Percentiles rank a stretch among this genome's conserved stretches.
Conservation (phyloP, 495 filamentous ascomycete genomes). For the Penicillium malachiteum region DNA sequence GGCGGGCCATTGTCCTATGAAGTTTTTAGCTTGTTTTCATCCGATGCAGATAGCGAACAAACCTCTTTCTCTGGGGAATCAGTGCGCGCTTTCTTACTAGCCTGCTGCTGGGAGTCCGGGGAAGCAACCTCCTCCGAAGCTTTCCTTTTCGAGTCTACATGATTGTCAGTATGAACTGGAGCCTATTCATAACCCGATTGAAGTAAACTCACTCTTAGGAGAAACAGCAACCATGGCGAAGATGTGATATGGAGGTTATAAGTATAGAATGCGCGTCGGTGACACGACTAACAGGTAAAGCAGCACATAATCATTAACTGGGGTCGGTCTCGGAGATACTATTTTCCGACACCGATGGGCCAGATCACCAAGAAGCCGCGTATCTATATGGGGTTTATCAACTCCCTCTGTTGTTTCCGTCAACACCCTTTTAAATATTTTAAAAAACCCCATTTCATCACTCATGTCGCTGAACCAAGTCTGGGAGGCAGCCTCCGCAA, state of each 20-base stretch:
- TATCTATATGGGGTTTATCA: constrained; percentile 12
- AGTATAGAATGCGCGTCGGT: neutral
- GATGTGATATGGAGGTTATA: neutral
- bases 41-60: neutral
- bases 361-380: constrained; percentile 14
- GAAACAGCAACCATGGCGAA: constrained; percentile 22
- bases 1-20: constrained; percentile 33
- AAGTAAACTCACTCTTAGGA: constrained; percentile 21
- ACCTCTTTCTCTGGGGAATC: constrained; percentile 54
- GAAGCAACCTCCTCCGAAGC: constrained; percentile 68
- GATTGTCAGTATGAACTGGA: constrained; percentile 6
- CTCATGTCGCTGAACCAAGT: constrained; percentile 74
- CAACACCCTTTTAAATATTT: constrained; percentile 1
- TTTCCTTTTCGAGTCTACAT: constrained; percentile 70
- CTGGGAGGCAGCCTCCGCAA: constrained; percentile 84
- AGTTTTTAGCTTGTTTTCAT: neutral
- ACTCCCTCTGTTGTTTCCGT: neutral
- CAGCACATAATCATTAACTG: constrained; percentile 6
- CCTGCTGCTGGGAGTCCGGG: constrained; percentile 47
- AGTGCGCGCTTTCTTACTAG: constrained; percentile 61
- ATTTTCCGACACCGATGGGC: constrained; percentile 14
- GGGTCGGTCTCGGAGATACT: constrained; percentile 11
- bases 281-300: neutral
- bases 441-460: constrained; percentile 1
- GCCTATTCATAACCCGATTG: neutral